Base-by-base conservation (phyloP, 1,284 basidiomycete species). In the Cutaneotrichosporon sp. region DNA sequence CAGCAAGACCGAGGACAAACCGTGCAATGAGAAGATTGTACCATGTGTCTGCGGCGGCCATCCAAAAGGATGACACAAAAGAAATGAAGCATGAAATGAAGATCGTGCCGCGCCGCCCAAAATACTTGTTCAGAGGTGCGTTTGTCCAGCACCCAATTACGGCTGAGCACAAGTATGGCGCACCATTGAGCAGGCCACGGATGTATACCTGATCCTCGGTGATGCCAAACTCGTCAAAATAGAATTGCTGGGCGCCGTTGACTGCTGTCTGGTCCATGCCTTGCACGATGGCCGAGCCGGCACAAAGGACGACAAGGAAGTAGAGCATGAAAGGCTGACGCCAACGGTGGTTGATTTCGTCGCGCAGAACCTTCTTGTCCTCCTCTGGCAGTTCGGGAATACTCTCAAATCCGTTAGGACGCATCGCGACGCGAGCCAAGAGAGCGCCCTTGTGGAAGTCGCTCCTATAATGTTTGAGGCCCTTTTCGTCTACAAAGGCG, bases 21-120 rank as follows among this genome's bases (percentile, higher is more conserved):
- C 76, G 66, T 8, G 63, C 60, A 23, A 72, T 65, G 54, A 80
- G 75, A 17, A 80, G 69, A n/a, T 72, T 61, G 52, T 77, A 74
- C 83, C 84, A 84, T 20, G 78, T 80, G 51, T 83, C 77, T 1
- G 80, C 77, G 48, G 82, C 72, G 9, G 72, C 85, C 23, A 79
- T 78, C 5, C 20, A 45, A 17, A 74, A 71, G 9, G 70, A 69
- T 7, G 72, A 61, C 46, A 67, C 66, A 23, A 62, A 48, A 14
- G 51, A 49, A n/a, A 46, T 73, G 46, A 81, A 63, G 46, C 83
- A 84, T 26, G 83, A 82, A 67, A 88, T 63, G 67, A 87, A 87
- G 63, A 89, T 88, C 17, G 82, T 80, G 14, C 85, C 85, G 40
- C 85, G 81, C 60, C 85, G 83, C 38, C 84, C 79, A 44, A 79